Evolutionary conservation across 352 stramenopile species (phyloP).

Genomic region (Pythium volutum): DNA sequence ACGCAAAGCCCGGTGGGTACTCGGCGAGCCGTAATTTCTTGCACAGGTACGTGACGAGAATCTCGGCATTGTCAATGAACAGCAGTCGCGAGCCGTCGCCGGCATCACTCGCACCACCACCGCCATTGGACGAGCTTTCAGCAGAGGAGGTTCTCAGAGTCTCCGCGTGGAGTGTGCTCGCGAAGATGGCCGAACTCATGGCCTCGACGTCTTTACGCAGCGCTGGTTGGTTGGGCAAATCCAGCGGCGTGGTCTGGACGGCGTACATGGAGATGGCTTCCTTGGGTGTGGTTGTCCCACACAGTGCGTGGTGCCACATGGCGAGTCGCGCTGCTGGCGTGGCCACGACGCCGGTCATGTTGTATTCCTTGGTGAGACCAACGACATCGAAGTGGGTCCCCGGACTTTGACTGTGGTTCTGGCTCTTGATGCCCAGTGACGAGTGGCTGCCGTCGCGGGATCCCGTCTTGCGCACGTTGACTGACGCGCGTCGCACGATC

Average conservation of each 20-base stretch:
- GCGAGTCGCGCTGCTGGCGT: constrained; percentile 38
- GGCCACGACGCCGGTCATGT: constrained; percentile 34
- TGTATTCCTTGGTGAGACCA: constrained; percentile 29
- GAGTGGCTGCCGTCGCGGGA: constrained; percentile 60
- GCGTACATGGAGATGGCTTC: constrained; percentile 67
- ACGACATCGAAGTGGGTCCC: constrained; percentile 25
- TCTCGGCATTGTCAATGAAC: constrained; percentile 78
- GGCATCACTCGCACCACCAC: too few species aligned
- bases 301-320: constrained; percentile 56
- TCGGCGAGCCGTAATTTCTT: constrained; percentile 51
- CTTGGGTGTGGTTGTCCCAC: constrained; percentile 26
- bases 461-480: constrained; percentile 38
- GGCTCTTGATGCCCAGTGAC: constrained; percentile 66
- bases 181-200: constrained; percentile 62
- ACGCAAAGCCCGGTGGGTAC: constrained; percentile 45
- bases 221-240: constrained; percentile 45
- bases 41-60: constrained; percentile 62
- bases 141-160: constrained; percentile 15
- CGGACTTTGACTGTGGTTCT: constrained; percentile 17
- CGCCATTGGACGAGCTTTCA: neutral
- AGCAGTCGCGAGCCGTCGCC: constrained; percentile 51
- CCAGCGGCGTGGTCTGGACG: constrained; percentile 58
- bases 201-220: constrained; percentile 70
- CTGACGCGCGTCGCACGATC: constrained; percentile 40
- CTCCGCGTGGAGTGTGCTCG: constrained; percentile 47